Evolutionary conservation across 805 yeast species (phyloP), one percentile per base, ranked within the genome.

Genomic region (Saturnispora halmiae): DNA sequence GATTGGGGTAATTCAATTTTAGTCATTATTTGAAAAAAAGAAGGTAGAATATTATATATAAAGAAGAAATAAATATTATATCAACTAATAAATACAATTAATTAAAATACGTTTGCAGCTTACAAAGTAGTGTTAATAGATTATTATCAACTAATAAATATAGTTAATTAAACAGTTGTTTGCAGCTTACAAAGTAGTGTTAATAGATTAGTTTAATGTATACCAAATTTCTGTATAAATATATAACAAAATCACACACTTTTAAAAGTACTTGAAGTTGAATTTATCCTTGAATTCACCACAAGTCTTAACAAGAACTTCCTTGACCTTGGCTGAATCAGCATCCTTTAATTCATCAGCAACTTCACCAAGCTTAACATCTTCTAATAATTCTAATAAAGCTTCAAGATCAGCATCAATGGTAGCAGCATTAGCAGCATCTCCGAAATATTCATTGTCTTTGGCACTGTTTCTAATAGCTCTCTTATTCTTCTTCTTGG

Each of bases 361-460:
- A 54, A 82, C 76, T n/a, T 72, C 77, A 39, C 74, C 77, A 58
- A 90, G 75, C 61, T 80, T 78, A 33, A 73, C 65, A 58, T 90
- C 98, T 56, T 82, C 85, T 49, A 92, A 71, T 48, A 77, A 65
- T 44, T 85, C 96, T 51, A 88, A 72, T 51, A 92, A 69, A 47
- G 77, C 67, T 49, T 80, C 94, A 51, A 86, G 63, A 60, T 92
- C 97, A 46, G 77, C 77, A 49, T 83, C 94, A 51, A 82, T 79
- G 45, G 67, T 64, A 45, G 75, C 69, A 36, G 90, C 72, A 46
- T 75, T 75, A 46, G 65, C 75, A 44, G 79, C 82, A 54, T 80
- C 86, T 52, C 92, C 92, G 52, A 86, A 87, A 75, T 85, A 86
- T 44, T 72, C 82, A 52, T 71, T 77, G 33, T 84, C 96, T 72